Conservation (phyloP, 352 stramenopile genomes). For the Aphanomyces cochlioides region DNA sequence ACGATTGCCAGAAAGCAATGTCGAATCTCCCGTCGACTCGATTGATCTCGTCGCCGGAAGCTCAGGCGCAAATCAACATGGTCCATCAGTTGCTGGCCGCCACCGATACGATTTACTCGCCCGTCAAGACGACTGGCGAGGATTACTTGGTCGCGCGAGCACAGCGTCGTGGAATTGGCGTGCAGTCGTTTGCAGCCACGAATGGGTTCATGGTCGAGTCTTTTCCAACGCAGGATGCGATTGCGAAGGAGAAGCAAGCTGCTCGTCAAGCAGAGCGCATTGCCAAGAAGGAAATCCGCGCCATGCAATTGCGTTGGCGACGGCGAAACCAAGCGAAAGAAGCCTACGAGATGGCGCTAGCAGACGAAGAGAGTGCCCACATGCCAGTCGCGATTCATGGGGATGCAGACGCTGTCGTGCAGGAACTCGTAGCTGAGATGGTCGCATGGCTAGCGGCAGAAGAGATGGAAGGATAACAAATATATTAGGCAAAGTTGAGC, state of each 20-base stretch:
- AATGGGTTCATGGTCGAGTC: constrained; percentile 63
- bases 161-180: constrained; percentile 52
- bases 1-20: constrained; percentile 57
- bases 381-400: not conserved
- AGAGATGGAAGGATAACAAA: not conserved
- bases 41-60: constrained; percentile 50
- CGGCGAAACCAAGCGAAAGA: constrained; percentile 12
- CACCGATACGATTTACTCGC: constrained; percentile 62
- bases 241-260: not conserved
- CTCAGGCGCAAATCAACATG: constrained; percentile 42
- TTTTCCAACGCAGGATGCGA: not conserved
- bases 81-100: constrained; percentile 45
- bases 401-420: not conserved
- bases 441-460: not conserved
- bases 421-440: not conserved
- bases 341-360: not conserved
- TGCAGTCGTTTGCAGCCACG: constrained; percentile 40
- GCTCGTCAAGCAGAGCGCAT: not conserved
- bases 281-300: constrained; percentile 25
- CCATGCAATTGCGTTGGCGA: constrained; percentile 21
- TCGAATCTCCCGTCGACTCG: constrained; percentile 37
- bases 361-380: constrained; percentile 6
- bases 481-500: constrained; percentile 46
- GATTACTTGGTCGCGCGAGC: constrained; percentile 42
- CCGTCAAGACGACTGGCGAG: constrained; percentile 49